Base-by-base conservation (phyloP, 1,284 basidiomycete genomes). In the Pterulicium gracile region DNA sequence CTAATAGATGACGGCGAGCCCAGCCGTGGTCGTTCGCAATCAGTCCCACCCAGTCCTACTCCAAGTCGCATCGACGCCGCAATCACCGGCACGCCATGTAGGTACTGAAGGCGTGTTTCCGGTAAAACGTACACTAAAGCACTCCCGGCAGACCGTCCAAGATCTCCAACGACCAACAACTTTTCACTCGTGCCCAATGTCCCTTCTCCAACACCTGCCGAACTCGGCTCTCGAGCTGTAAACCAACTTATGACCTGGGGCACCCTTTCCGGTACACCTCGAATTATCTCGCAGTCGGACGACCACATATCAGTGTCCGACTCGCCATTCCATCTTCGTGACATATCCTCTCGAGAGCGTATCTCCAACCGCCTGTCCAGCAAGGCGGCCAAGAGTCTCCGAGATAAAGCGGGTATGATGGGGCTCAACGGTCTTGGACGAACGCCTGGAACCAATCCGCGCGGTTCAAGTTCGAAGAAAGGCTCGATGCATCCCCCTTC, bases 191-290 rank as follows among this genome's bases (percentile, higher is more conserved):
- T 95, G 5, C 81, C 88, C n/a, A 76, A 77, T 49, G 62, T 92
- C n/a, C 90, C 91, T 10, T 88, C 89, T 0, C 90, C 88, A 1
- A 86, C 85, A 3, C 83, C 90, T 0, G 76, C 83, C 3, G 73
- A 89, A 52, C 73, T 95, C 23, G 85, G 83, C 0, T 75, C 85
- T 1, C 65, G 65, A 4, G 82, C 84, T 1, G 72, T 91, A 46
- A 89, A 90, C 51, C 82, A 93, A 53, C 75, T 96, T 17, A 89
- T 95, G 84, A 96, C 92, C 5, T 91, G 88, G 88, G 92, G 92
- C 3, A 90, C 88, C 17, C 70, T 95, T 12, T 79, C 82, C 50
- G 81, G 86, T 12, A 95, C 92, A 10, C 92, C 89, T 4, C 79
- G 90, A 42, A 73, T 92, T 7, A 73, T 94, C 24, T 84, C 84